Evolutionary conservation across 257 asterid species (phyloP).

Genomic region (Striga asiatica): DNA sequence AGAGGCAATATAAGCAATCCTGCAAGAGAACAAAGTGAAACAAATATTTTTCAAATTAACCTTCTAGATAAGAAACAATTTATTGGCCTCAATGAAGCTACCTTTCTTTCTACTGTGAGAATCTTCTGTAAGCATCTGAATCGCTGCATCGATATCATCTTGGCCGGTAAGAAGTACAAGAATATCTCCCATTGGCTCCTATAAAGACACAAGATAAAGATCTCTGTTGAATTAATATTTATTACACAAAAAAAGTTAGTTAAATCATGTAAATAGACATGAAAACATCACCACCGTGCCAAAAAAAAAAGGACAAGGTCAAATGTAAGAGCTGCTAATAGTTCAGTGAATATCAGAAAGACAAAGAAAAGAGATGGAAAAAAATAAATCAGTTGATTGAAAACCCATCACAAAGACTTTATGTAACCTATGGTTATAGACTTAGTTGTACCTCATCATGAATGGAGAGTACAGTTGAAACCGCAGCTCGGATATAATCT

Average conservation of each 20-base stretch:
- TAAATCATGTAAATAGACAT: neutral
- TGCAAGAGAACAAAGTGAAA: constrained; percentile 25
- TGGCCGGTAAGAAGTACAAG: constrained; percentile 91
- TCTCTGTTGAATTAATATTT: neutral
- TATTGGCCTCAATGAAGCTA: constrained; percentile 19
- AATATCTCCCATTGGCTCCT: constrained; percentile 91
- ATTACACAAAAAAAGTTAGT: neutral
- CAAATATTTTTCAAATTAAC: neutral
- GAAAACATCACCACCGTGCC: no score
- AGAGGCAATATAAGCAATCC: constrained; percentile 78
- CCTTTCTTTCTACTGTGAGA: constrained; percentile 52
- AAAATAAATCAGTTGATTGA: no score
- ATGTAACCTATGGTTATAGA: neutral
- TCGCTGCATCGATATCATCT: constrained; percentile 94
- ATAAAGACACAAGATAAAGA: constrained; percentile 16
- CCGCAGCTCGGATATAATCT: constrained; percentile 70
- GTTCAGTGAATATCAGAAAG: neutral
- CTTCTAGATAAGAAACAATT: no score
- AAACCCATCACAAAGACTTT: no score
- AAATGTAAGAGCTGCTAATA: no score
- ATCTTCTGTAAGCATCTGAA: constrained; percentile 80
- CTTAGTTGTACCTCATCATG: constrained; percentile 54
- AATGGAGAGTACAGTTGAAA: constrained; percentile 67
- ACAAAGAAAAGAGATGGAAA: no score
- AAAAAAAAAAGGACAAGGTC: no score